Base-by-base conservation (phyloP, 2,329 filamentous ascomycete species). In the Trichothecium sympodiale region DNA sequence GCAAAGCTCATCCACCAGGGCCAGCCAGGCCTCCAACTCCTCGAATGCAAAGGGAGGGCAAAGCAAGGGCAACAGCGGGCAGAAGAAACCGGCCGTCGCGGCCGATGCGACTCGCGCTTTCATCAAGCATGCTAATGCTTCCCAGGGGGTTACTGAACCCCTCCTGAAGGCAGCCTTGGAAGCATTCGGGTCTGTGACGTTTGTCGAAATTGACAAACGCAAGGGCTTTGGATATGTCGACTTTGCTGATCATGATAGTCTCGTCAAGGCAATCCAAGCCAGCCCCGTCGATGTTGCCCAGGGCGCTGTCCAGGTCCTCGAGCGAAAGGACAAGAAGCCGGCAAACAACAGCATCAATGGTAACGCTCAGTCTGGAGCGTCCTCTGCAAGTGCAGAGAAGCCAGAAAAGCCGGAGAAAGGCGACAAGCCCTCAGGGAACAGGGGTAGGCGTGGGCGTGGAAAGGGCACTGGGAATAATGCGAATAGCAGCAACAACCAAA, bases 171-270 rank as follows among this genome's bases (percentile, higher is more conserved):
- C 81, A 45, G 78, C 83, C 1, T 76, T 96, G 52, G 70, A 78
- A 31, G 58, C 62, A 0, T 94, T 86, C 47, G 89, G 89, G 2
- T 57, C 72, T 2, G 74, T 95, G 31, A 74, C 74, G 1, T 81
- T 77, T 44, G 84, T 94, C 14, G 89, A 95, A 48, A 89, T 96
- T 36, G 89, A 96, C 54, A 88, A 87, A 56, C 83, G 88, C 50
- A 95, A 95, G 56, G 87, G 87, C 0, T 94, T 94, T 49, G 89
- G 87, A 3, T 94, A 95, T 53, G 80, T 94, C 28, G 84, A 94
- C 43, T 96, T 95, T 60, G 71, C 74, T 8, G 78, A 86, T 16
- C 70, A 80, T 1, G 76, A 79, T 8, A 70, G 73, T 8, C 66
- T 96, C 17, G 74, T 74, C 47, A 86, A 83, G 50, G 89, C 89